Percentiles rank a stretch among this genome's conserved stretches.
Evolutionary conservation across 345 rosid species (phyloP).

Genomic region (Brassica juncea): DNA sequence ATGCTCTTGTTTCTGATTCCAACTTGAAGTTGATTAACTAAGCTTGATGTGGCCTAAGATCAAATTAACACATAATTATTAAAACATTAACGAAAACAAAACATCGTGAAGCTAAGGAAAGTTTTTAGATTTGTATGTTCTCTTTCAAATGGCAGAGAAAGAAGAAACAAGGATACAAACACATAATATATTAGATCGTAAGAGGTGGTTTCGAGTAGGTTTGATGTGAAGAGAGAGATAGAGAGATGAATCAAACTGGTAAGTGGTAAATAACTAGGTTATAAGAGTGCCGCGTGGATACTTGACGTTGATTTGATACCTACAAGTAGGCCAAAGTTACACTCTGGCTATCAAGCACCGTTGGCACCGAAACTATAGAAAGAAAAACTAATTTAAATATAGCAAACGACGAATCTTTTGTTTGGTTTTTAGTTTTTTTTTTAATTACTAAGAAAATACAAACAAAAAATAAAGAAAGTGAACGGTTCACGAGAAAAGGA

Average conservation of each 20-base stretch:
- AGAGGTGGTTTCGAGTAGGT: no score
- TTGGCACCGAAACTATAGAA: neutral
- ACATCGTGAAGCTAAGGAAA: no score
- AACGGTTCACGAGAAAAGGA: conserved; percentile 33
- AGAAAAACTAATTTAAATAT: neutral
- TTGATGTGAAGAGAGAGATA: no score
- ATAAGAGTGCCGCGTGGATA: conserved; percentile 9
- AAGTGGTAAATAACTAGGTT: neutral
- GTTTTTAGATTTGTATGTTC: no score
- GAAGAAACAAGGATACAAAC: no score
- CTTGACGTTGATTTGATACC: conserved; percentile 7
- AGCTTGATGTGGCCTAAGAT: no score
- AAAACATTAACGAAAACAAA: no score
- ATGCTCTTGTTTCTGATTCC: neutral
- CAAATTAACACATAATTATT: no score
- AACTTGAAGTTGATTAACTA: neutral
- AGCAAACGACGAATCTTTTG: neutral
- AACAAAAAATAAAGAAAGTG: neutral
- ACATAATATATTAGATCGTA: no score
- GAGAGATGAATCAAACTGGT: no score
- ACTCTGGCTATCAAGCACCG: neutral
- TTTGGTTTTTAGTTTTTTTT: conserved; percentile 1
- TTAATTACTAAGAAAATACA: neutral
- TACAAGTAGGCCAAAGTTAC: neutral
- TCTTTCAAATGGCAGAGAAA: no score